These are phyloP conservation scores for Cicer chorassanicum DNA, from an alignment of 306 rosid genomes.

Conservation along the genomic window DNA sequence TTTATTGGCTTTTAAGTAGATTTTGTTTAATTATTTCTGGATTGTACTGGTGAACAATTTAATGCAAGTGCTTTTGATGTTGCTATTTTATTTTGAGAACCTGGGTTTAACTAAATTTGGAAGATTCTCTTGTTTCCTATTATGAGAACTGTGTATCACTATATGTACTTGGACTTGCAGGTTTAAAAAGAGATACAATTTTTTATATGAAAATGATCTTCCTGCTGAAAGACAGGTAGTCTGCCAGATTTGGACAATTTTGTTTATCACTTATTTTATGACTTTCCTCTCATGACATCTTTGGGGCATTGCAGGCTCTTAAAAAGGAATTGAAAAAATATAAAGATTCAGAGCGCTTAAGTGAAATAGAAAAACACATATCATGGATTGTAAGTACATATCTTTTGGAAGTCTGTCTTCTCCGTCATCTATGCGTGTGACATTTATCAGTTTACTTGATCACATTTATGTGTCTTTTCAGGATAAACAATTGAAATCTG, in stretches of 20 bases:
- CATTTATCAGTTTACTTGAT: neutral
- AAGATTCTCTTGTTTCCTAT: slow-evolving; percentile 6
- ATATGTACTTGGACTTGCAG: slow-evolving; percentile 53
- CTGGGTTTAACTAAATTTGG: slow-evolving; percentile 18
- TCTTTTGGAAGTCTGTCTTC: slow-evolving; percentile 32
- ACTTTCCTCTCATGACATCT: slow-evolving; percentile 30
- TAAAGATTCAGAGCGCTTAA: slow-evolving; percentile 57
- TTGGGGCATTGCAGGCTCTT: slow-evolving; percentile 53
- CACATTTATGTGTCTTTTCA: slow-evolving; percentile 43
- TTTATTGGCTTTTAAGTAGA: slow-evolving; percentile 17
- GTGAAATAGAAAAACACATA: slow-evolving; percentile 57
- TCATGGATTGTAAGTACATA: slow-evolving; percentile 68
- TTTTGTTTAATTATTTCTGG: slow-evolving; percentile 8
- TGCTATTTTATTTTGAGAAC: slow-evolving; percentile 20
- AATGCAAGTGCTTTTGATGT: slow-evolving; percentile 22
- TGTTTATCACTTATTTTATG: slow-evolving; percentile 25
- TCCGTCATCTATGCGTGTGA: slow-evolving; percentile 23
- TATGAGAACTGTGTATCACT: slow-evolving; percentile 4
- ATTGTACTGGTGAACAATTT: slow-evolving; percentile 4
- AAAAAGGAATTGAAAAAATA: slow-evolving; percentile 58
- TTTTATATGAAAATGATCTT: slow-evolving; percentile 60
- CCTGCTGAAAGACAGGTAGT: slow-evolving; percentile 59
- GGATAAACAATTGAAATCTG: slow-evolving; percentile 70
- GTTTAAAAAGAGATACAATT: slow-evolving; percentile 74
- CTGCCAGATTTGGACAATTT: neutral